Evolutionary conservation across 75 land plant genomes (phyloP).

Genomic region (Pinus tabuliformis): DNA sequence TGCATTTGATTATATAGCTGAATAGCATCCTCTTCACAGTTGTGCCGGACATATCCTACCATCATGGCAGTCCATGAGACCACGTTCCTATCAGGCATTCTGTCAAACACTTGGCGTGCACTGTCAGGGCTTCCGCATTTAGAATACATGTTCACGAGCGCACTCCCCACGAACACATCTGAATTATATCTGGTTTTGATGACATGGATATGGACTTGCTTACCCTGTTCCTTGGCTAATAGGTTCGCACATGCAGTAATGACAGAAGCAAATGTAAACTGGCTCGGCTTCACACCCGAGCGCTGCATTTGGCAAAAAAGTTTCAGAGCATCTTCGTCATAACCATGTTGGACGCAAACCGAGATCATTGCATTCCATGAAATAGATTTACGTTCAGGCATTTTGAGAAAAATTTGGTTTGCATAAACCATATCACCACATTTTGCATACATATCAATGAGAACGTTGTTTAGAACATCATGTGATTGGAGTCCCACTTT

Average conservation of each 20-base stretch:
- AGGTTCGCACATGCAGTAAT: slow-evolving; percentile 52
- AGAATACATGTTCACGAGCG: neutral
- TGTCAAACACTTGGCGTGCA: neutral
- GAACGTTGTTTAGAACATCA: slow-evolving; percentile 36
- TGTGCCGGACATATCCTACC: neutral
- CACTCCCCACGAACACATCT: neutral
- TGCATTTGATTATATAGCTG: slow-evolving; percentile 40
- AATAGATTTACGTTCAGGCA: slow-evolving; percentile 19
- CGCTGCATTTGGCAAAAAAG: slow-evolving; percentile 24
- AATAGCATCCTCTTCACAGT: slow-evolving; percentile 36
- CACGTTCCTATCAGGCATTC: neutral
- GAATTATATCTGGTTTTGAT: neutral
- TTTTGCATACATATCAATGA: slow-evolving; percentile 65
- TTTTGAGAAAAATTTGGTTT: slow-evolving; percentile 28
- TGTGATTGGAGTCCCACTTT: slow-evolving; percentile 37
- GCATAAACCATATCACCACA: slow-evolving; percentile 35
- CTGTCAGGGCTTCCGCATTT: neutral
- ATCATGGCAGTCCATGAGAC: slow-evolving; percentile 1
- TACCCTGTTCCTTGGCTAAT: slow-evolving; percentile 27
- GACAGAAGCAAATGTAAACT: slow-evolving; percentile 47
- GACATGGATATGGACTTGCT: slow-evolving; percentile 50
- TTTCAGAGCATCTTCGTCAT: slow-evolving; percentile 26
- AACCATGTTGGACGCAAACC: slow-evolving; percentile 45
- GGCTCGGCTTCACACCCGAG: slow-evolving; percentile 35
- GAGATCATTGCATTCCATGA: slow-evolving; percentile 63